Conservation (phyloP, 2,329 filamentous ascomycete genomes). For the Aspergillus hortae region DNA sequence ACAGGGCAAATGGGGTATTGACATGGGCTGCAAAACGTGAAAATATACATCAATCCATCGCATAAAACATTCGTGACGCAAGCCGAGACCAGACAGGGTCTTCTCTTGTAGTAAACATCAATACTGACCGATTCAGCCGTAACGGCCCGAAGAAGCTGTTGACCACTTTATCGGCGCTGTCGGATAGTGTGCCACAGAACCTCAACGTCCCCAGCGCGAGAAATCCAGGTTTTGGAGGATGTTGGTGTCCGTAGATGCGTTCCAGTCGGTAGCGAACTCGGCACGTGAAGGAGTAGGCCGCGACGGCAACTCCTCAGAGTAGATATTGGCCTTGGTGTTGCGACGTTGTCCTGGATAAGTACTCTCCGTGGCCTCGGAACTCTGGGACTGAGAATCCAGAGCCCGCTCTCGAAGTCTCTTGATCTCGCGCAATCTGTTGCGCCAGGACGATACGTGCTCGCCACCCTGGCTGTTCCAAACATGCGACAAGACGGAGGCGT, state of each 20-base stretch:
- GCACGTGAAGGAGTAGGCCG: slow-evolving; percentile 29
- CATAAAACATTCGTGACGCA: slow-evolving; percentile 2
- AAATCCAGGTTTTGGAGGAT: slow-evolving; percentile 41
- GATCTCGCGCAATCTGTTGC: slow-evolving; percentile 80
- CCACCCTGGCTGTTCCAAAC: slow-evolving; percentile 77
- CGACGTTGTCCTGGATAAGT: slow-evolving; percentile 31
- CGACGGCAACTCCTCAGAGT: slow-evolving; percentile 32
- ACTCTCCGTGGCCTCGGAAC: slow-evolving; percentile 27
- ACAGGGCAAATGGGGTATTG: slow-evolving; percentile 16
- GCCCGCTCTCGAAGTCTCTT: slow-evolving; percentile 68
- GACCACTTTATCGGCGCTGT: too few relatives aligned
- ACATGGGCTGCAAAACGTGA: slow-evolving; percentile 11
- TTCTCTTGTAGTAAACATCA: background rate
- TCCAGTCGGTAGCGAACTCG: slow-evolving; percentile 37
- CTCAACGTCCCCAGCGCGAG: slow-evolving; percentile 40
- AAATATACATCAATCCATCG: slow-evolving; percentile 15
- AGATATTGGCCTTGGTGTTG: slow-evolving; percentile 38
- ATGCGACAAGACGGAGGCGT: slow-evolving; percentile 86
- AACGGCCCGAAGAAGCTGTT: too few relatives aligned
- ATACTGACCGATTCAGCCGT: too few relatives aligned
- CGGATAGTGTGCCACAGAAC: background rate
- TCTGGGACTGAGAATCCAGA: slow-evolving; percentile 26
- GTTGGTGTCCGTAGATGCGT: slow-evolving; percentile 33
- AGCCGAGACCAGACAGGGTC: background rate
- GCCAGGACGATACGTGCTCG: slow-evolving; percentile 86